These are phyloP conservation scores for Wickerhamomyces silvicola DNA, from an alignment of 805 yeast species.

Conservation along the genomic window DNA sequence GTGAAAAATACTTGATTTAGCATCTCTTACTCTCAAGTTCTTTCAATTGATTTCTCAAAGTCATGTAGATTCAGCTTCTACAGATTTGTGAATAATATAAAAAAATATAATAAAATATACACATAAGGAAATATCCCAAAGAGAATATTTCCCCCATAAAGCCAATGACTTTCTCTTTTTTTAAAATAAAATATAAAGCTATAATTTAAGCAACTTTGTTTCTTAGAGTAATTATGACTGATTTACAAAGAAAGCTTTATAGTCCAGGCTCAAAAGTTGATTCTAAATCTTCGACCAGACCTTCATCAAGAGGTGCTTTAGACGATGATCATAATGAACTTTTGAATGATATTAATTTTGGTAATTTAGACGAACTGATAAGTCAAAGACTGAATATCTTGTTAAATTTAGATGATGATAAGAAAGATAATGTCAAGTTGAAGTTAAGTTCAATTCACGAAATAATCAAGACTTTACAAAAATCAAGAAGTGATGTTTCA, in stretches of 20 bases:
- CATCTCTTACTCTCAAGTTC: conserved; percentile 1
- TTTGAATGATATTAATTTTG: conserved; percentile 17
- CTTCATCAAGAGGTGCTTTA: conserved; percentile 1
- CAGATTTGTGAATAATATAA: no score
- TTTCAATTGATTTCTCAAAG: no score
- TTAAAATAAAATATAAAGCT: no score
- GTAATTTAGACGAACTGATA: conserved; percentile 21
- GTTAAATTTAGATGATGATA: conserved; percentile 5
- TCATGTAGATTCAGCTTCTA: no score
- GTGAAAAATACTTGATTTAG: conserved; percentile 38
- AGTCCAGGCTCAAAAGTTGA: no score
- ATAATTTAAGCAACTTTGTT: no score
- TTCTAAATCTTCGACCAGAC: conserved; percentile 4
- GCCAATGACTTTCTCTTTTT: neutral
- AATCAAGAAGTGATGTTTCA: conserved; percentile 15
- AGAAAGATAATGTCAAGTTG: conserved; percentile 7
- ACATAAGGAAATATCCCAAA: no score
- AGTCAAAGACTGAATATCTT: conserved; percentile 16
- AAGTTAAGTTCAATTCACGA: conserved; percentile 19
- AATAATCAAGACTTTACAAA: conserved; percentile 15
- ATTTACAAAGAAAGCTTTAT: no score
- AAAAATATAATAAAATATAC: no score
- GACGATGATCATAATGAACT: conserved; percentile 16
- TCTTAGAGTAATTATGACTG: no score
- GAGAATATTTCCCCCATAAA: neutral